Conservation (phyloP, 78 protist genomes). For the Monosiga brevicollis region DNA sequence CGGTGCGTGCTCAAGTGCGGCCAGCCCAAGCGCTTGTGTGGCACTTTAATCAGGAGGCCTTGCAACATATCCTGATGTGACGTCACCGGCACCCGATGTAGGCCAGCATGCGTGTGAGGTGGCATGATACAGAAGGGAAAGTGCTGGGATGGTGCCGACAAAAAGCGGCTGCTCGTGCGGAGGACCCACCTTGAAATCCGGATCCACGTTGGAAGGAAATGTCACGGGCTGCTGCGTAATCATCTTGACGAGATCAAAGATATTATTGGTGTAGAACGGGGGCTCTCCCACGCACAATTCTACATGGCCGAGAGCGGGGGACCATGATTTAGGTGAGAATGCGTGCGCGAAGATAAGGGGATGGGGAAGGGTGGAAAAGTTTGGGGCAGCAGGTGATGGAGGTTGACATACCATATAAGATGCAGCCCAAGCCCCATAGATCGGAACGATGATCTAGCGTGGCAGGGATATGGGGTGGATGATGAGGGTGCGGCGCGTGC, state of each 20-base stretch:
- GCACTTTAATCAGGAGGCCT: not conserved
- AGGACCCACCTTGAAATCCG: not conserved
- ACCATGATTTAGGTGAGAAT: too few relatives aligned
- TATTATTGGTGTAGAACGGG: slow-evolving; percentile 73
- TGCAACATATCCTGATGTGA: not conserved
- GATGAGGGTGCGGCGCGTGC: slow-evolving; percentile 78
- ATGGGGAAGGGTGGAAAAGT: not conserved
- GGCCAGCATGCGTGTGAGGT: not conserved
- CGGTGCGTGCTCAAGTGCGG: not conserved
- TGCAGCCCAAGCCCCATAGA: slow-evolving; percentile 85
- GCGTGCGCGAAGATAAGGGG: not conserved
- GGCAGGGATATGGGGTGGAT: slow-evolving; percentile 85
- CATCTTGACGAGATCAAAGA: slow-evolving; percentile 45
- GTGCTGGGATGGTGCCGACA: not conserved
- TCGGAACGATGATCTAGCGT: slow-evolving; percentile 78
- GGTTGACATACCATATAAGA: slow-evolving; percentile 66
- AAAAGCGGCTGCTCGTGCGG: not conserved
- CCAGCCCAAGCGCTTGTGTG: not conserved
- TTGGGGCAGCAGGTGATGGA: not conserved
- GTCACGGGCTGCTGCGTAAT: slow-evolving; percentile 9
- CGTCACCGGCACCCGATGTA: not conserved
- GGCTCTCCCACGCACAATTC: too few relatives aligned
- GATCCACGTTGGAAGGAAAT: not conserved
- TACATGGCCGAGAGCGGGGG: too few relatives aligned
- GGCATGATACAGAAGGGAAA: not conserved